Conservation (phyloP, 208 protist species). For the Wallacemonas rigidus region DNA sequence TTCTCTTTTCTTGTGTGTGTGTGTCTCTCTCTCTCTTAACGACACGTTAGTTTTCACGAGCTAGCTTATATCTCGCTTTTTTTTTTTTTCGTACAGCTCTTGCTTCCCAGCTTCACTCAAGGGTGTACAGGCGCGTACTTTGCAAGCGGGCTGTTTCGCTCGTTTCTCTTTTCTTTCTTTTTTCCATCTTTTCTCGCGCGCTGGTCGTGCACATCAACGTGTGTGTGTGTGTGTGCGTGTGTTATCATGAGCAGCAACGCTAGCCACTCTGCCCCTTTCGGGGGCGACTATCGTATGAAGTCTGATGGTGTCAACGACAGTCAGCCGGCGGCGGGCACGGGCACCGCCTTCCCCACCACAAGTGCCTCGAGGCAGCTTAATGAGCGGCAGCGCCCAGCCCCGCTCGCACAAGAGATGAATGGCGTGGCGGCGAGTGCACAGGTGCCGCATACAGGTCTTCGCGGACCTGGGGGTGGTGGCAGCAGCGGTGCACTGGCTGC, state of each 20-base stretch:
- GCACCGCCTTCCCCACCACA: neutral
- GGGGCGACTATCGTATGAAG: conserved; percentile 1
- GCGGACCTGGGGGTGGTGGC: neutral
- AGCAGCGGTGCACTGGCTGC: neutral
- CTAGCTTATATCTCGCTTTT: neutral
- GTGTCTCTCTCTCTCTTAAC: conserved; percentile 13
- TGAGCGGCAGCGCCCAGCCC: neutral
- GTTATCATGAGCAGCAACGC: neutral
- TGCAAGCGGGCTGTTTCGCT: neutral
- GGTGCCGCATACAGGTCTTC: neutral
- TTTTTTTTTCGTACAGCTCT: neutral
- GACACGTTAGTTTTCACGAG: neutral
- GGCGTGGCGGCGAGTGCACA: neutral
- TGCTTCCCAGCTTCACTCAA: too few species aligned
- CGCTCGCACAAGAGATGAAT: neutral
- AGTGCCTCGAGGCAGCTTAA: neutral
- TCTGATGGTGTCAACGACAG: neutral
- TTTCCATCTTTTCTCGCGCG: conserved; percentile 3
- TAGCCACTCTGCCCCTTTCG: conserved; percentile 2
- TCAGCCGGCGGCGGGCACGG: neutral
- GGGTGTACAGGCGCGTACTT: too few species aligned
- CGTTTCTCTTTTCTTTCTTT: conserved; percentile 9
- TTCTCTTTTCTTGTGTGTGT: neutral
- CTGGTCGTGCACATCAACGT: too few species aligned
- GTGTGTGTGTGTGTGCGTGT: neutral